These are phyloP conservation scores for Saksenaea oblongispora DNA, from an alignment of 371 early-diverging fungal genomes.

Conservation along the genomic window DNA sequence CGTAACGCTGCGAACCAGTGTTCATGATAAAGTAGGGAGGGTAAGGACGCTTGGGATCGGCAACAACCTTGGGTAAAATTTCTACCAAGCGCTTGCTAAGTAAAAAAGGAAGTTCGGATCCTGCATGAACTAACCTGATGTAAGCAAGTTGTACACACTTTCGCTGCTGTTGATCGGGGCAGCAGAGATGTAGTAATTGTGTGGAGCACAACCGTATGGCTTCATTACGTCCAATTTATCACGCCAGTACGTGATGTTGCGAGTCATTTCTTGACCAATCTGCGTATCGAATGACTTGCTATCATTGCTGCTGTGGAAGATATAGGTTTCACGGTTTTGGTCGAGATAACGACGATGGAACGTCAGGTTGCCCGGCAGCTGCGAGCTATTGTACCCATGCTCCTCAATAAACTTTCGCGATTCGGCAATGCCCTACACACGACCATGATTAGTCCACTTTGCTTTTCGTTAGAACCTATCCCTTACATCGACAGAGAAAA, in stretches of 20 bases:
- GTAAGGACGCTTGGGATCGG: slow-evolving; percentile 34
- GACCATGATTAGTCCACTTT: not conserved
- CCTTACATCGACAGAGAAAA: slow-evolving; percentile 51
- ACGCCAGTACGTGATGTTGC: slow-evolving; percentile 41
- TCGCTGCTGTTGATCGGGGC: slow-evolving; percentile 38
- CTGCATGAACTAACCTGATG: slow-evolving; percentile 20
- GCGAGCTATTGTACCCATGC: slow-evolving; percentile 16
- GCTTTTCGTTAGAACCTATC: not conserved
- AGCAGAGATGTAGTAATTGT: slow-evolving; percentile 49
- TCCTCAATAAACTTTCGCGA: slow-evolving; percentile 16
- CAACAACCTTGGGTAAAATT: slow-evolving; percentile 41
- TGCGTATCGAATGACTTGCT: slow-evolving; percentile 39
- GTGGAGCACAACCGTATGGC: slow-evolving; percentile 54
- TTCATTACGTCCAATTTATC: slow-evolving; percentile 30
- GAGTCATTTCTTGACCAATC: slow-evolving; percentile 46
- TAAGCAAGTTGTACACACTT: slow-evolving; percentile 45
- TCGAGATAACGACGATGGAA: slow-evolving; percentile 63
- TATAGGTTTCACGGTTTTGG: slow-evolving; percentile 58
- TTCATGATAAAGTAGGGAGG: slow-evolving; percentile 48
- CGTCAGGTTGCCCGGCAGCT: slow-evolving; percentile 39
- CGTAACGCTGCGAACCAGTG: slow-evolving; percentile 52
- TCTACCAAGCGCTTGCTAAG: too few species aligned
- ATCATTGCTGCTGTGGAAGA: slow-evolving; percentile 41
- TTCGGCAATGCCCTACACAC: slow-evolving; percentile 18
- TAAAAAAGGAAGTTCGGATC: not conserved